phyloP scores from a whole-genome alignment of 2,329 filamentous ascomycete genomes.

The Colletotrichum paranaense region DNA sequence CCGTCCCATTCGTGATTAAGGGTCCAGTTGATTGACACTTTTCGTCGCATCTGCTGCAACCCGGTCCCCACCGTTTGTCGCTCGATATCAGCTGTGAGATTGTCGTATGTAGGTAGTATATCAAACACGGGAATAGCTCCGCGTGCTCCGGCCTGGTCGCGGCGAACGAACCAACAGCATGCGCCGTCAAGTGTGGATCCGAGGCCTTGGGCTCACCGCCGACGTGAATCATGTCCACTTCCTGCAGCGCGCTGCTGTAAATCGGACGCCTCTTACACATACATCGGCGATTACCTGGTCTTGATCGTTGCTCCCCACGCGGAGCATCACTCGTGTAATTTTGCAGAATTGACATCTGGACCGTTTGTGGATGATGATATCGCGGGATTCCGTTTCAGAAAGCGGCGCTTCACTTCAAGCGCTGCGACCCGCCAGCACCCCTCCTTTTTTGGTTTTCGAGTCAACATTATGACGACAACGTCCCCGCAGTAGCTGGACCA shows the following conservation, averaged over 20 bases:
- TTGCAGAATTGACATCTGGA: neutral
- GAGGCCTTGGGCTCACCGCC: conserved; percentile 16
- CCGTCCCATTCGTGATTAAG: conserved; percentile 1
- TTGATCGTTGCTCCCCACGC: neutral
- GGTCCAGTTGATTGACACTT: neutral
- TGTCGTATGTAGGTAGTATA: neutral
- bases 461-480: conserved; percentile 30
- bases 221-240: neutral
- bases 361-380: conserved; percentile 20
- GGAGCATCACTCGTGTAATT: neutral
- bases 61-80: neutral
- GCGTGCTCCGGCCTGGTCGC: neutral
- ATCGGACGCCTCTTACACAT: conserved; percentile 14
- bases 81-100: neutral
- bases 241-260: conserved; percentile 16
- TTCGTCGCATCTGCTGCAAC: neutral
- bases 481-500: conserved; percentile 25
- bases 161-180: neutral
- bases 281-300: conserved; percentile 10
- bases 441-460: neutral
- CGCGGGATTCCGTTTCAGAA: conserved; percentile 29
- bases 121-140: neutral
- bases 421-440: conserved; percentile 17
- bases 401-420: conserved; percentile 9
- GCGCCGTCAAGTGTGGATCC: neutral